A percentile compares a stretch with the other conserved stretches of the same genome.
These are phyloP conservation scores for Pleurotus sapidus DNA, from an alignment of 768 basidiomycete species.

Conservation along the genomic window DNA sequence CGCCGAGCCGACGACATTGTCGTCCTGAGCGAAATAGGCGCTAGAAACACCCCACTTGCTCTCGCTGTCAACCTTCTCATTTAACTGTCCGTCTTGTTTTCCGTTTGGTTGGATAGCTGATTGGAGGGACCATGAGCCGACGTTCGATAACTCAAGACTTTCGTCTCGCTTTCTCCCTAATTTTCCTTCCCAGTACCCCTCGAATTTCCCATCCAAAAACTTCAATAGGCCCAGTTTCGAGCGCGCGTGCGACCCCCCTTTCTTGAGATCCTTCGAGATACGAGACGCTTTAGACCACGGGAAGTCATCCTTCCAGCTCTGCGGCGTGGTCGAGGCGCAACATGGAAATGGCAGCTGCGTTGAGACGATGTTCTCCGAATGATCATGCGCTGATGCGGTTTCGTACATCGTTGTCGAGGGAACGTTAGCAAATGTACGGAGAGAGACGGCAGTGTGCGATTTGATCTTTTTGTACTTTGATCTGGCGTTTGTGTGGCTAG, in stretches of 20 bases:
- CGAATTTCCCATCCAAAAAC: conserved; percentile 28
- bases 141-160: conserved; percentile 36
- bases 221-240: conserved; percentile 29
- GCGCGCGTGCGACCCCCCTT: conserved; percentile 14
- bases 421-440: neutral
- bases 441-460: neutral
- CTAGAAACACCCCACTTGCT: neutral
- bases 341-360: neutral
- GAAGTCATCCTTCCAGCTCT: conserved; percentile 13
- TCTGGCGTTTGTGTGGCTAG: neutral
- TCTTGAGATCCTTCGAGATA: conserved; percentile 23
- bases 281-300: conserved; percentile 28
- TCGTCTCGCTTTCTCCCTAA: conserved; percentile 28
- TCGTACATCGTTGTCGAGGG: neutral
- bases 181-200: conserved; percentile 21
- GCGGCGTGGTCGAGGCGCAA: neutral
- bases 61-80: conserved; percentile 12
- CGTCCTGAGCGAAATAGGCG: conserved; percentile 25
- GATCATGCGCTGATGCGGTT: neutral
- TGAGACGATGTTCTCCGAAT: neutral
- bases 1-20: conserved; percentile 23
- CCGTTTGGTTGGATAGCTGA: neutral
- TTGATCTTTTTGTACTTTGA: neutral
- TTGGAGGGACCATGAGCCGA: conserved; percentile 18
- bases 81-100: neutral